A percentile compares a stretch with the other conserved stretches of the same genome.
phyloP scores from a whole-genome alignment of 2,329 filamentous ascomycete species.

The Aspergillus sp. region DNA sequence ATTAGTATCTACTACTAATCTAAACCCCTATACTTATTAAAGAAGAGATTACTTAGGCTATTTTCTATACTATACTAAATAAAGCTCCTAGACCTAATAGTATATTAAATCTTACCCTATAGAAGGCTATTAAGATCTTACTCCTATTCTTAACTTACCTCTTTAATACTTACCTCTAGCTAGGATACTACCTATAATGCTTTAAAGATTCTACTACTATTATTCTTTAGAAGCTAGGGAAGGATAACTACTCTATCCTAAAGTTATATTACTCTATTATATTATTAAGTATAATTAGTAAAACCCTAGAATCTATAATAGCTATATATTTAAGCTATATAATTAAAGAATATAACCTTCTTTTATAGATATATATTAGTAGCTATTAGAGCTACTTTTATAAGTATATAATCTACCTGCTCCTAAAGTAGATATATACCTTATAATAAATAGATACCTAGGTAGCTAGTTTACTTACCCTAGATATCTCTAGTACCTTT shows the following conservation, averaged over 20 bases:
- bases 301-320: conserved; percentile 13
- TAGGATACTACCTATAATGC: conserved; percentile 2
- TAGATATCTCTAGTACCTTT: too few species aligned
- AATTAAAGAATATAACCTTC: conserved; percentile 5
- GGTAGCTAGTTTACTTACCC: background rate
- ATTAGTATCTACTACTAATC: background rate
- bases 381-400: background rate
- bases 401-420: conserved; percentile 1
- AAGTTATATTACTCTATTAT: conserved; percentile 14
- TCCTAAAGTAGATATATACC: background rate
- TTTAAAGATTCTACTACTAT: conserved; percentile 4
- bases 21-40: conserved; percentile 2
- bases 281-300: conserved; percentile 11
- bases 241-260: conserved; percentile 11
- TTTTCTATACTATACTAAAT: background rate
- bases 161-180: conserved; percentile 1
- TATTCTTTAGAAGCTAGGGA: conserved; percentile 15
- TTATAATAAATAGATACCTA: background rate
- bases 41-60: conserved; percentile 4
- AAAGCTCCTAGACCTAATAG: conserved; percentile 7
- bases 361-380: background rate
- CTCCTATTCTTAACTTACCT: background rate
- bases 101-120: conserved; percentile 4
- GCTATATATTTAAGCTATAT: conserved; percentile 9
- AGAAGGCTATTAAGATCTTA: background rate